Percentiles rank a stretch among this genome's conserved stretches.
Conservation (phyloP, 2,329 filamentous ascomycete genomes). For the Colletotrichum destructivum region DNA sequence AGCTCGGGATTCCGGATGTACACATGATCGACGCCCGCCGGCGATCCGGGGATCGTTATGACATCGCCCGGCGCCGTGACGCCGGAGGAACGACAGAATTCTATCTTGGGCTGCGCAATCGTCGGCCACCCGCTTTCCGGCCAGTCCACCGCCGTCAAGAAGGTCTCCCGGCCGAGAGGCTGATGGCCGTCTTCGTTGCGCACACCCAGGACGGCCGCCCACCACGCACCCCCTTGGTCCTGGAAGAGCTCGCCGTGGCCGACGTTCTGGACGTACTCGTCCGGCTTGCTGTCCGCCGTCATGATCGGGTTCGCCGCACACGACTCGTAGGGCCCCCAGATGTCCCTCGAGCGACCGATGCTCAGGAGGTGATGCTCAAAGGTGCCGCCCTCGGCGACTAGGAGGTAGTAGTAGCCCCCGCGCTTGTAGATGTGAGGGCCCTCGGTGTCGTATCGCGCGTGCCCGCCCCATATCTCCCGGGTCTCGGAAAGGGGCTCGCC, state of each 20-base stretch:
- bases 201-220: too few relatives aligned
- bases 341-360: slow-evolving; percentile 43
- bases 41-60: too few relatives aligned
- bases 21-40: too few relatives aligned
- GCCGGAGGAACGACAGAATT: too few relatives aligned
- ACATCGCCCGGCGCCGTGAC: too few relatives aligned
- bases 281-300: slow-evolving; percentile 50
- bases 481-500: slow-evolving; percentile 44
- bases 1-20: too few relatives aligned
- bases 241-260: slow-evolving; percentile 72
- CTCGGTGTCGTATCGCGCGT: slow-evolving; percentile 48
- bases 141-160: too few relatives aligned
- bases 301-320: slow-evolving; percentile 61
- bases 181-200: too few relatives aligned
- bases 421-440: slow-evolving; percentile 55
- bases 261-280: slow-evolving; percentile 64
- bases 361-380: slow-evolving; percentile 47
- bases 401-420: slow-evolving; percentile 56
- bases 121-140: too few relatives aligned
- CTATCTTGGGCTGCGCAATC: too few relatives aligned
- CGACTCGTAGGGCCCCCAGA: slow-evolving; percentile 48
- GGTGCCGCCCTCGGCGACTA: slow-evolving; percentile 60
- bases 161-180: too few relatives aligned
- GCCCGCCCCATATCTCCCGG: slow-evolving; percentile 42
- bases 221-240: slow-evolving; percentile 49